Base-by-base conservation (phyloP, 2,329 filamentous ascomycete species). In the Venturia oleaginea region DNA sequence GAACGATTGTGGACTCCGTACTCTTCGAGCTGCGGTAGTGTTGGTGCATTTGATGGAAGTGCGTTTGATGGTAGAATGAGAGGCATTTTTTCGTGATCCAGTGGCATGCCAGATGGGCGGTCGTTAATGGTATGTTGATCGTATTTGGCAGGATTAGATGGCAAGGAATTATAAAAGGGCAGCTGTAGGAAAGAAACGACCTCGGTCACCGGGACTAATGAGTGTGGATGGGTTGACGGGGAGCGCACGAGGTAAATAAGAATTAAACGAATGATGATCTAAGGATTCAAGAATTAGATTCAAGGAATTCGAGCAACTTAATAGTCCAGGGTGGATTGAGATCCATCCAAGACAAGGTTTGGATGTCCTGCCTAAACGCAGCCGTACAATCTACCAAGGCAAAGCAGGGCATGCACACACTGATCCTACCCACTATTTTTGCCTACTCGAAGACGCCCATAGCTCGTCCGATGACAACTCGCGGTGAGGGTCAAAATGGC, bases 1-100 rank as follows among this genome's bases (percentile, higher is more conserved):
- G 66, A 66, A 72, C 69, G 61, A 69, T 65, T 57, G 68, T 55
- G 48, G 30, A 57, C 51, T n/a, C 51, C 51, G 30, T 34, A 57
- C 10, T 57, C 51, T 34, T 57, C 51, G 30, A 57, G 51, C 8
- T 70, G 68, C 65, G 68, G 65, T 60, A 67, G 65, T 59, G 66
- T 48, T 34, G 59, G 64, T 57, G 72, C 71, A 48, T 70, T 67
- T 62, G 77, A 70, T 48, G 74, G 69, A 68, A 76, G 75, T 66
- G 74, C 75, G 66, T 79, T 78, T 5, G 76, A 77, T 10, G 76
- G 75, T 66, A 78, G 68, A n/a, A 78, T 72, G 66, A 72, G 73
- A 75, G 72, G 65, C 72, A 70, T 65, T 72, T 71, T 61, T 59
- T 63, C 51, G 27, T 57, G 27, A 57, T 57, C 51, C 30, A 57